Base-by-base conservation (phyloP, 352 stramenopile genomes). In the Globisporangium viniferum region DNA sequence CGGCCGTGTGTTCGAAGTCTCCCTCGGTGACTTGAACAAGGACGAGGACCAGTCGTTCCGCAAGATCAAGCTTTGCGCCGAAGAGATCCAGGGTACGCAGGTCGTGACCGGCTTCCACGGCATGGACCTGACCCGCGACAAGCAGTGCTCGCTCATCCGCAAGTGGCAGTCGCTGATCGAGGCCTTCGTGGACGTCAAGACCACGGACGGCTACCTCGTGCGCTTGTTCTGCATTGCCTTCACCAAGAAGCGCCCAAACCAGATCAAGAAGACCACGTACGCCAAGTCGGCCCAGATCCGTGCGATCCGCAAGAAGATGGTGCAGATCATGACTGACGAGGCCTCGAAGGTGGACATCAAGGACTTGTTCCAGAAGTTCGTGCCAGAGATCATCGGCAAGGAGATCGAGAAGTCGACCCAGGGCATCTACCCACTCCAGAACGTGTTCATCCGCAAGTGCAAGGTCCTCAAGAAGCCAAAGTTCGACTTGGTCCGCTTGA, bases 391-490 rank as follows among this genome's bases (percentile, higher is more conserved):
- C 75, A 99, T 99, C 71, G 97, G 96, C 70, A 97, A 98, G 75
- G 92, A 99, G 73, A 99, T 99, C 75, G 96, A 99, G 72, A 98
- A 98, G 84, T 91, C 95, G 65, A 98, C 93, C 53, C 94, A 98
- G 74, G 87, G 90, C 75, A 99, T 99, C 84, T 99, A 99, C 93
- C 98, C 98, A 61, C 89, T 99, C 69, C 98, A 99, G 88, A 98
- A 99, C 82, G 94, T 98, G 66, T 99, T 97, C 92, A 98, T 99
- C 80, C 96, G 98, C 73, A 99, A 99, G 95, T 98, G 98, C 70
- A 99, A 99, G 96, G 97, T 99, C 59, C 90, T 99, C 46, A 99
- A 99, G 94, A 99, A 99, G 91, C 98, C 98, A 62, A 99, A 99
- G 91, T 99, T 99, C 78, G 98, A 99, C 91, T 81, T 99, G 49